A percentile compares a stretch with the other conserved stretches of the same genome.
phyloP scores from a whole-genome alignment of 1,284 basidiomycete genomes.

The Microbotryum scabiosae region DNA sequence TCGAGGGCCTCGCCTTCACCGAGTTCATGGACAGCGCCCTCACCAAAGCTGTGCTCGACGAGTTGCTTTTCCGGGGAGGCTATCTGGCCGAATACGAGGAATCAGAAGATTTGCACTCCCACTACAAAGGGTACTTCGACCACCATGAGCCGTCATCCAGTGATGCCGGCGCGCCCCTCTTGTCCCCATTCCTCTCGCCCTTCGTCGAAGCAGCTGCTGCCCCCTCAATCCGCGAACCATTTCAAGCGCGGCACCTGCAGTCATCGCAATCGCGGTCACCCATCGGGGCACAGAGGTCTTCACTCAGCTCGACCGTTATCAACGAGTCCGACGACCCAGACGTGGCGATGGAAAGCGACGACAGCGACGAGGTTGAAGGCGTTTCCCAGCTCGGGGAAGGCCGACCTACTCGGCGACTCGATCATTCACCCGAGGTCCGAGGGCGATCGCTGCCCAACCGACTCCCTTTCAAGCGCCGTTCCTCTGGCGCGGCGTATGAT shows the following conservation, averaged over 20 bases:
- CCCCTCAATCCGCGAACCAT: conserved; percentile 9
- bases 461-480: conserved; percentile 9
- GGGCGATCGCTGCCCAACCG: background rate
- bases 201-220: background rate
- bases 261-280: conserved; percentile 24
- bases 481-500: conserved; percentile 16
- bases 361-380: conserved; percentile 11
- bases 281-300: background rate
- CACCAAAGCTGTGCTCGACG: conserved; percentile 67
- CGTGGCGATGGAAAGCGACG: conserved; percentile 2
- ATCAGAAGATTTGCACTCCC: conserved; percentile 20
- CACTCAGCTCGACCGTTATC: conserved; percentile 12
- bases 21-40: conserved; percentile 93
- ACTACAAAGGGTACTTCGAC: background rate
- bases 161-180: no score
- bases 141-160: conserved; percentile 3
- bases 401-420: background rate
- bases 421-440: background rate
- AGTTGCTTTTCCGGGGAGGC: conserved; percentile 70
- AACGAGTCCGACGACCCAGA: conserved; percentile 13
- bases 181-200: no score
- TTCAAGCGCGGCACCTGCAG: conserved; percentile 20
- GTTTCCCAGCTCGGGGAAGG: background rate
- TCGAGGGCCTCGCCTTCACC: conserved; percentile 76
- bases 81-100: conserved; percentile 29